Conservation (phyloP, 352 stramenopile species). For the Pythium monospermum region DNA sequence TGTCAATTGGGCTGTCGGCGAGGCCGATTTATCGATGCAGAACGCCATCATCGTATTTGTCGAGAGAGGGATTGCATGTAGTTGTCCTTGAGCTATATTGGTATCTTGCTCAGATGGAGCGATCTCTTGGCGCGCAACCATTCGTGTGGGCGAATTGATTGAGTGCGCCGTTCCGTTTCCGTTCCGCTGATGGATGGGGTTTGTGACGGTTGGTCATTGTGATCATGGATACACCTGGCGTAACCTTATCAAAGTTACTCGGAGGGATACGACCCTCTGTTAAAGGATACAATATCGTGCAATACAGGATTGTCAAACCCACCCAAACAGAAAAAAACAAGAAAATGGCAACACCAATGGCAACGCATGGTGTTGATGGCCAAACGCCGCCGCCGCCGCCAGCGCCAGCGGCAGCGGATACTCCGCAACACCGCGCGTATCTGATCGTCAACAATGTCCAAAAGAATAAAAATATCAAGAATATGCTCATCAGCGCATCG, state of each 20-base stretch:
- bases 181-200: too few species aligned
- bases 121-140: too few species aligned
- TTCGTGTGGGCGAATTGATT: too few species aligned
- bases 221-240: too few species aligned
- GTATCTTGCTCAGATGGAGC: too few species aligned
- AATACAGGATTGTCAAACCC: background rate
- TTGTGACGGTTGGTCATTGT: too few species aligned
- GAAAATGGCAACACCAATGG: slow-evolving; percentile 5
- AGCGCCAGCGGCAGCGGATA: too few species aligned
- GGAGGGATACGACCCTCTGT: background rate
- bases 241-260: too few species aligned
- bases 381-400: background rate
- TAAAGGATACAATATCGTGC: background rate
- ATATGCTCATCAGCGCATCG: slow-evolving; percentile 78
- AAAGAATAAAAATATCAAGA: slow-evolving; percentile 88
- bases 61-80: background rate
- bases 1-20: slow-evolving; percentile 13
- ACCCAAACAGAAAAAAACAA: background rate
- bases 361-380: background rate
- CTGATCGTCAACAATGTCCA: slow-evolving; percentile 93
- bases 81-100: too few species aligned
- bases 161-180: too few species aligned
- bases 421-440: slow-evolving; percentile 55
- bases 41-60: slow-evolving; percentile 35
- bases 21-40: slow-evolving; percentile 38